Evolutionary conservation across 768 basidiomycete species (phyloP), one percentile per base, ranked within the genome.

Genomic region (Russula vinacea): DNA sequence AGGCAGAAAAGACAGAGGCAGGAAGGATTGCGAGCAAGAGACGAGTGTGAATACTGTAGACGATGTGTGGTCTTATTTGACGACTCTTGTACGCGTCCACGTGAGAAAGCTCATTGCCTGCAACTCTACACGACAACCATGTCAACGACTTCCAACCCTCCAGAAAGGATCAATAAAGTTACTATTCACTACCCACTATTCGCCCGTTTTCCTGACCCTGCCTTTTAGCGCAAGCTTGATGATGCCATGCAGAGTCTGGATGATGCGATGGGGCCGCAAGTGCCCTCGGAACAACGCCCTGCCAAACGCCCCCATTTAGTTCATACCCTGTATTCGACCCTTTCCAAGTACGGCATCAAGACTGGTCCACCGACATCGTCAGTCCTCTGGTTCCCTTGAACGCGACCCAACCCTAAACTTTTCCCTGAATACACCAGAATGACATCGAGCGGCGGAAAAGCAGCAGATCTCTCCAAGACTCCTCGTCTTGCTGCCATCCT

Each of bases 181-280:
- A 16, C 29, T 47, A 35, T 55, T 22, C 17, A 2, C 29, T 5
- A 22, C 16, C 3, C 24, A 0, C 2, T 16, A 10, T 39, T 24
- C 24, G 11, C 26, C 10, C 16, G 5, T 39, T n/a, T n/a, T 29
- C 55, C 24, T 54, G n/a, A 64, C 47, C 22, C 19, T 17, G 16
- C 35, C 19, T 61, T 55, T 29, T 64, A 92, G 88, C 82, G 91
- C 55, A 93, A 92, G 75, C 82, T 92, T 54, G 86, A 90, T 64
- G 90, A 92, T 74, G 92, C 89, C 35, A 83, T 93, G 63, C 83
- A 86, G 58, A 80, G 76, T 47, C 73, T 93, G 57, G 91, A 93
- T 71, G 81, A 78, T 56, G 88, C 86, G 13, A 82, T 89, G 22
- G 75, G 76, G 17, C 70, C 80, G 1, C 69, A 69, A 11, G 55